Base-by-base conservation (phyloP, 805 yeast species). In the Starmerella riodocensis region DNA sequence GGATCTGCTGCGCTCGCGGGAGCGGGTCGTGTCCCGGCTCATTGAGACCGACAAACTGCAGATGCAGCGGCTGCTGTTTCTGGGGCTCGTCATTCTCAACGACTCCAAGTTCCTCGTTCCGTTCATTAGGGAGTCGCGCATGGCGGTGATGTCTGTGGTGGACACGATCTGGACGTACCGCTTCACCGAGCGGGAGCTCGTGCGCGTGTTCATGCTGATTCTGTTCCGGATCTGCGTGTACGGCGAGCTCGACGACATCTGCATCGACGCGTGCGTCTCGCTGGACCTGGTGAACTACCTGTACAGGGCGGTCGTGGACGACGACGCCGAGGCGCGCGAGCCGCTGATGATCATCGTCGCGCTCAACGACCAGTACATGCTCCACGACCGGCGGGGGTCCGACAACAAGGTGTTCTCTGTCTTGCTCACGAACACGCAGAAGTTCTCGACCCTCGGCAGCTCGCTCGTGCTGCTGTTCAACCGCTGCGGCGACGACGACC, bases 281-380 rank as follows among this genome's bases (percentile, higher is more conserved):
- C 56, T 55, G 21, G 62, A 61, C 29, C 70, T 74, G 39, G 57
- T 76, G 13, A 63, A 62, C 40, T 71, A 59, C 46, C 50, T 76
- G 37, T 67, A 75, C 48, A 53, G 61, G 14, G 59, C 69, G 1
- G 54, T 78, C 17, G 68, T 68, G 8, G 44, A 43, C n/a, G 43
- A 53, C 29, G 43, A 53, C 29, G 52, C 52, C 33, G 34, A 47
- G 12, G 72, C 69, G 32, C 77, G 78, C 53, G 44, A 38, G 29
- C 75, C 78, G 45, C 76, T 85, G 62, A 76, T 75, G 51, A 61
- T 82, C 13, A 57, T 86, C 11, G 62, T 86, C 29, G 76, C 84
- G 1, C 62, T 86, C 20, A 86, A 86, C 58, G 95, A 86, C 55
- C 95, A 86, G 58, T 86, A 74, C 58, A 73, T 86, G 77, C 78